Evolutionary conservation across 192 early-diverging fungal genomes (phyloP).

Genomic region (Phlyctochytrium arcticum): DNA sequence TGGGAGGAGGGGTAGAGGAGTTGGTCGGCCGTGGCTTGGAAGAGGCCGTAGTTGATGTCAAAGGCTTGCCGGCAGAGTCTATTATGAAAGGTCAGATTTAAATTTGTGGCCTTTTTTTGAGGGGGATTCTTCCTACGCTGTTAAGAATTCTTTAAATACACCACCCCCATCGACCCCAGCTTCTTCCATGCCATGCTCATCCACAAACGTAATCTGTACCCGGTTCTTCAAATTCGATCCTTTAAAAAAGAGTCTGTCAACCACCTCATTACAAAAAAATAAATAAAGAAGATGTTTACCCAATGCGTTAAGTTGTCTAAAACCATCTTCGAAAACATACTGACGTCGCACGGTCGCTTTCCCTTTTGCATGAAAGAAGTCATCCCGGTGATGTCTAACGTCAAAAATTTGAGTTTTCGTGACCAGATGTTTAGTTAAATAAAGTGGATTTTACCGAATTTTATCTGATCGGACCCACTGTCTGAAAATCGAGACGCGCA

Average conservation of each 20-base stretch:
- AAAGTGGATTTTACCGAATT: slow-evolving; percentile 16
- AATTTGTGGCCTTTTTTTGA: too few species aligned
- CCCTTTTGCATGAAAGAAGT: slow-evolving; percentile 26
- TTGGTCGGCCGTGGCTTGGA: slow-evolving; percentile 35
- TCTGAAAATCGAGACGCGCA: slow-evolving; percentile 81
- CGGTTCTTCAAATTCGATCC: slow-evolving; percentile 66
- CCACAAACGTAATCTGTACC: slow-evolving; percentile 82
- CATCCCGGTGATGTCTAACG: too few species aligned
- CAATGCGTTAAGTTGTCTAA: slow-evolving; percentile 61
- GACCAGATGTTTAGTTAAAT: neutral
- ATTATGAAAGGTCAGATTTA: too few species aligned
- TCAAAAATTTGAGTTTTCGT: neutral
- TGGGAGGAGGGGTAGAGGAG: slow-evolving; percentile 42
- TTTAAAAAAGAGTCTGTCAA: neutral
- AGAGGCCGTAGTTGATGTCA: slow-evolving; percentile 39
- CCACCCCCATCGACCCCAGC: slow-evolving; percentile 96
- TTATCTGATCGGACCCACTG: slow-evolving; percentile 71
- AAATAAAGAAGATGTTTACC: slow-evolving; percentile 22
- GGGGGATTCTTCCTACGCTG: slow-evolving; percentile 40
- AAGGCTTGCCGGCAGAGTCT: slow-evolving; percentile 48
- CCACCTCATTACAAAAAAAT: neutral
- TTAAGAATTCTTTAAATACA: slow-evolving; percentile 97
- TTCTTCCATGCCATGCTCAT: slow-evolving; percentile 76
- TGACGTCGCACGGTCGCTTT: slow-evolving; percentile 64
- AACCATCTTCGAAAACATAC: slow-evolving; percentile 91